Evolutionary conservation across 129 eudicot genomes (phyloP), one percentile per base, ranked within the genome.

Genomic region (Flaveria linearis): DNA sequence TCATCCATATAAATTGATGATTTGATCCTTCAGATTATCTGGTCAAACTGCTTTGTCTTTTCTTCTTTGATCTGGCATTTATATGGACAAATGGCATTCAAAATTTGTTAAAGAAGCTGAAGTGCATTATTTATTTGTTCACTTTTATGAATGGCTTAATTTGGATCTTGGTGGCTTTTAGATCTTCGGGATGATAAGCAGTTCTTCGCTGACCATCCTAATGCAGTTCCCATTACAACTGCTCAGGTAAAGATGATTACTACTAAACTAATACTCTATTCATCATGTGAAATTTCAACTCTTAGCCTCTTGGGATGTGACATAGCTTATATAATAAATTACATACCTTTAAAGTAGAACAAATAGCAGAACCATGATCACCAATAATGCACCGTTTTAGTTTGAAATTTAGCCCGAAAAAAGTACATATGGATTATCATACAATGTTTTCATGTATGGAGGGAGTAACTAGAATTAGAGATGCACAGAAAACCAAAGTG

Each of bases 181-280:
- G 88, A 85, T 85, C 80, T 85, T 47, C 82, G 88, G 74, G 88
- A 85, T 75, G 88, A 85, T 72, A 78, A 82, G 78, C 82, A 85
- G 82, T 85, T 78, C 79, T 82, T 85, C 25, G 72, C 80, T 69
- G 86, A 85, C 66, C 88, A 85, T 70, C 88, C 86, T 78, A 84
- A 77, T 78, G 88, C 88, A 72, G 86, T 75, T 69, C 88, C 88
- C 81, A 85, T 85, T 49, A 70, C 88, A 69, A 84, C n/a, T n/a
- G n/a, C n/a, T n/a, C n/a, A n/a, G n/a, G n/a, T n/a, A n/a, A 84
- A n/a, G n/a, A n/a, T n/a, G n/a, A n/a, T n/a, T n/a, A n/a, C n/a
- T n/a, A n/a, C n/a, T n/a, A n/a, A n/a, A n/a, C n/a, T n/a, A n/a
- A n/a, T n/a, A n/a, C n/a, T n/a, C n/a, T n/a, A n/a, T n/a, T n/a